Base-by-base conservation (phyloP, 1,139 yeast species). In the Pichia sp. region DNA sequence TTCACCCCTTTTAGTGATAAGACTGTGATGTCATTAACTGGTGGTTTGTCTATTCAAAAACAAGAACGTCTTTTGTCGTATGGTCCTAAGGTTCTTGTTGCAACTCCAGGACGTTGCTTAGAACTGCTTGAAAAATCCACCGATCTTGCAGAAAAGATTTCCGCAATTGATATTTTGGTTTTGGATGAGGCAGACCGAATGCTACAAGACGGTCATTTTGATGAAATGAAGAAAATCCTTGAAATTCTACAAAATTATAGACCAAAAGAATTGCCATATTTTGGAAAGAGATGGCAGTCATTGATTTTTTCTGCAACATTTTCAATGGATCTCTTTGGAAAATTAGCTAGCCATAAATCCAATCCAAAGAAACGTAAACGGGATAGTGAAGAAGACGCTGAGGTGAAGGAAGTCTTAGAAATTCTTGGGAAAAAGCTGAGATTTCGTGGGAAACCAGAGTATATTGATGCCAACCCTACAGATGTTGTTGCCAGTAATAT, bases 161-260 rank as follows among this genome's bases (percentile, higher is more conserved):
- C 83, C 14, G 66, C 74, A 21, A 70, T 85, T 10, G 86, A 84
- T 43, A 71, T 79, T 5, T 58, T 91, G 9, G 95, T 89, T 1
- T 69, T 89, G 33, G 99, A 93, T 67, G 99, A 93, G 62, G 99
- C 98, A n/a, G 99, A 91, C 65, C 71, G 98, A 60, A 68, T 91
- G 49, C 70, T 93, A 42, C 96, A 91, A 63, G 95, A 89, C 55
- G 97, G 98, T 2, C 97, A 89, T 63, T 91, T 91, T 57, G 94
- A 85, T 44, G 98, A 93, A 59, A 75, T 93, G 52, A 94, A 82
- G 52, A 81, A 84, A 55, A 83, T 86, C 39, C 64, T 91, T 45
- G 85, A 82, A 43, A 55, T 77, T n/a, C 60, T 83, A 47, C 52
- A 55, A 55, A 50, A 53, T 51, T 43, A 47, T 51, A 51, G 62